phyloP scores from a whole-genome alignment of 1,139 yeast species.

The Yamadazyma kanchanaburiensis region DNA sequence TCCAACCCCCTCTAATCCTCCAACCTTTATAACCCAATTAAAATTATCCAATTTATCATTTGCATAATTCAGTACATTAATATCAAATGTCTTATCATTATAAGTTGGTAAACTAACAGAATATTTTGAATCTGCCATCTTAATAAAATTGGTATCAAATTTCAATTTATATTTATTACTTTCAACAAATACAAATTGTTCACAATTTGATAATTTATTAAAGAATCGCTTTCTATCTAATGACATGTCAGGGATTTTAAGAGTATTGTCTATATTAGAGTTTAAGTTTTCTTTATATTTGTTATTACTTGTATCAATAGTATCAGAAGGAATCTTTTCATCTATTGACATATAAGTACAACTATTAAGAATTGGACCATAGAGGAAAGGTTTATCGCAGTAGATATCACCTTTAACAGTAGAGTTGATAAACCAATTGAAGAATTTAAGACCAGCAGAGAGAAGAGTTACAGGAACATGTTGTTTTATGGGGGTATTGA shows the following conservation, averaged over 20 bases:
- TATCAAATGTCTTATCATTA: constrained; percentile 36
- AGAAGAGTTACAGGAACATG: constrained; percentile 51
- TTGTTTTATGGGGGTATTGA: constrained; percentile 56
- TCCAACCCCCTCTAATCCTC: constrained; percentile 38
- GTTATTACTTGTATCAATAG: constrained; percentile 9
- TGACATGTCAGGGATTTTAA: constrained; percentile 25
- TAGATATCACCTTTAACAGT: constrained; percentile 64
- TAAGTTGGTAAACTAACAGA: constrained; percentile 41
- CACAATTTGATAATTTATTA: constrained; percentile 25
- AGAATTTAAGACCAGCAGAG: constrained; percentile 49
- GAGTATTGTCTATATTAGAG: constrained; percentile 14
- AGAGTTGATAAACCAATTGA: constrained; percentile 59
- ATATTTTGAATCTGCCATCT: constrained; percentile 40
- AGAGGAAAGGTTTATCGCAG: constrained; percentile 57
- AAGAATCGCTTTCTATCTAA: constrained; percentile 33
- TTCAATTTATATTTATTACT: constrained; percentile 25
- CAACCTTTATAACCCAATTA: constrained; percentile 41
- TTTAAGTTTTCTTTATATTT: constrained; percentile 21
- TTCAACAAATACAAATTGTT: constrained; percentile 27
- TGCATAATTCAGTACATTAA: constrained; percentile 38
- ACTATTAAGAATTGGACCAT: constrained; percentile 60
- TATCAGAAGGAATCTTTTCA: constrained; percentile 13
- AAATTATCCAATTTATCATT: constrained; percentile 42
- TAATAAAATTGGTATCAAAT: constrained; percentile 40
- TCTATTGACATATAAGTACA: constrained; percentile 38